These are phyloP conservation scores for Fusarium tupiense DNA, from an alignment of 2,329 filamentous ascomycete species.

Conservation along the genomic window DNA sequence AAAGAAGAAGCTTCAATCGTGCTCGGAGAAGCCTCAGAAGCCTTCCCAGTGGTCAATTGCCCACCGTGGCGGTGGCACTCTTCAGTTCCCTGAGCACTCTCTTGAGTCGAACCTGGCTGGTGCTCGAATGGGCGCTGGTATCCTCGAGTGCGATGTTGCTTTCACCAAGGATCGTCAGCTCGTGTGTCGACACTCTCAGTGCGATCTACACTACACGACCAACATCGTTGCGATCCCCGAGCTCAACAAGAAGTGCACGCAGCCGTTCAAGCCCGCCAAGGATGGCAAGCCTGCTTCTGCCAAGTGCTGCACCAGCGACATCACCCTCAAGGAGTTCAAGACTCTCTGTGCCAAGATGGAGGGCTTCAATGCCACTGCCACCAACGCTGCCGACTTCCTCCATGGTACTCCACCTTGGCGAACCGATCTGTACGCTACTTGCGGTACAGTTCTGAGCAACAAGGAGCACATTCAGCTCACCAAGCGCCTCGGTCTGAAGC, in stretches of 20 bases:
- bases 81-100: constrained; percentile 73
- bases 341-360: constrained; percentile 78
- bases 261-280: constrained; percentile 67
- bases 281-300: constrained; percentile 64
- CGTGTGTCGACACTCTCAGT: constrained; percentile 75
- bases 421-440: constrained; percentile 72
- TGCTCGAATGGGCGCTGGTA: constrained; percentile 72
- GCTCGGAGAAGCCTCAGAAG: constrained; percentile 63
- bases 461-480: constrained; percentile 70
- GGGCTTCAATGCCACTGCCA: constrained; percentile 66
- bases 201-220: constrained; percentile 75
- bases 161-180: constrained; percentile 73
- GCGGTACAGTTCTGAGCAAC: constrained; percentile 69
- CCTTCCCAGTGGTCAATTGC: constrained; percentile 67
- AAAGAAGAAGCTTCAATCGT: constrained; percentile 68
- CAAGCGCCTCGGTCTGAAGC: constrained; percentile 67
- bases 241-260: constrained; percentile 71
- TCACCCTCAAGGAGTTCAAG: constrained; percentile 74
- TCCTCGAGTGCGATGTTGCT: constrained; percentile 74
- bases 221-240: constrained; percentile 71
- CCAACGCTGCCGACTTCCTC: constrained; percentile 66
- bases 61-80: constrained; percentile 69
- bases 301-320: constrained; percentile 76
- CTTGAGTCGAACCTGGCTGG: constrained; percentile 68
- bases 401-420: constrained; percentile 68